A percentile compares a stretch with the other conserved stretches of the same genome.
phyloP scores from a whole-genome alignment of 352 stramenopile genomes.

The Globisporangium camurandrum region DNA sequence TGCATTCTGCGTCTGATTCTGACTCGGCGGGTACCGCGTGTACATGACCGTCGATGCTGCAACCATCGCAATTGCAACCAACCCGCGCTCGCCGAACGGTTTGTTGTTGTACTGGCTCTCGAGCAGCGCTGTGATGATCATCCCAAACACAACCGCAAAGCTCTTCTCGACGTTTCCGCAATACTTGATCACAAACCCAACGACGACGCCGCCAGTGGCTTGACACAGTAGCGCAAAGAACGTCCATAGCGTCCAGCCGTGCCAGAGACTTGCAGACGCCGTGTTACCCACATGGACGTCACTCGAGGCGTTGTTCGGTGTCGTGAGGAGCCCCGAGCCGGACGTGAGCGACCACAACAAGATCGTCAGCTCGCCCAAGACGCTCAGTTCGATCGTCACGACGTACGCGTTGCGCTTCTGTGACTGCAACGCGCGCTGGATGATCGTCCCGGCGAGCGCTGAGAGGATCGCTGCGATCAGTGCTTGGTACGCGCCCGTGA shows the following conservation, averaged over 20 bases:
- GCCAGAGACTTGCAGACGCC: conserved; percentile 29
- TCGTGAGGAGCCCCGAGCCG: conserved; percentile 10
- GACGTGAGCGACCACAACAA: conserved; percentile 36
- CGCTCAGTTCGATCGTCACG: conserved; percentile 73
- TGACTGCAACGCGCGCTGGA: conserved; percentile 61
- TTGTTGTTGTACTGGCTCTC: conserved; percentile 68
- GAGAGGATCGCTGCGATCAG: conserved; percentile 67
- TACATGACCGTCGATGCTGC: conserved; percentile 59
- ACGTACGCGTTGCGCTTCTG: conserved; percentile 73
- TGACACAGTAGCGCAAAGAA: conserved; percentile 65
- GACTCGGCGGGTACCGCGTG: conserved; percentile 51
- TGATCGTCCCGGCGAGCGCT: conserved; percentile 65
- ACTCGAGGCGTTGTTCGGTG: conserved; percentile 8
- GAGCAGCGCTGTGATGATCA: conserved; percentile 69
- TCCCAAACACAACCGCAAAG: conserved; percentile 74
- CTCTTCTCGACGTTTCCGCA: conserved; percentile 81
- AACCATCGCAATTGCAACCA: conserved; percentile 56
- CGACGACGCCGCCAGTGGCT: conserved; percentile 56
- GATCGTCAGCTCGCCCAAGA: conserved; percentile 57
- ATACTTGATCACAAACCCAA: conserved; percentile 82
- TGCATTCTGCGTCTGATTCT: conserved; percentile 9
- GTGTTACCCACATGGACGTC: conserved; percentile 7
- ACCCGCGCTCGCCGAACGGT: conserved; percentile 45
- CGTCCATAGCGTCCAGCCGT: conserved; percentile 62
- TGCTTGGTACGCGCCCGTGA: conserved; percentile 68